Base-by-base conservation (phyloP, 768 basidiomycete genomes). In the Rhizopogon rudus region DNA sequence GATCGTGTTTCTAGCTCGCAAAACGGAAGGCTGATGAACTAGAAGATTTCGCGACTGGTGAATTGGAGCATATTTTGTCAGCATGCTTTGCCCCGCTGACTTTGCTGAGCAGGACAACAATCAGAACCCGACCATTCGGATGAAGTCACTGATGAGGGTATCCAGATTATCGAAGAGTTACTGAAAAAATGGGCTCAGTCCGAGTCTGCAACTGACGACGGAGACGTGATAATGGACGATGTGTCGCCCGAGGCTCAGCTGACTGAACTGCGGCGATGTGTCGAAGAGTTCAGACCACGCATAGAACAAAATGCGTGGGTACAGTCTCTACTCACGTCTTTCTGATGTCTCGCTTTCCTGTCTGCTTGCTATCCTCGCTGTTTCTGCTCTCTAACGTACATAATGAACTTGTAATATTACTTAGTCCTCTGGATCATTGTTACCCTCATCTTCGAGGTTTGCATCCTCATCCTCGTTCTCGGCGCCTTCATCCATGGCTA, bases 1-100 rank as follows among this genome's bases (percentile, higher is more conserved):
- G 44, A 41, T 40, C 35, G 3, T 28, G 22, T 33, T 57, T 50
- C 20, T 65, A 93, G 92, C 81, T 93, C 44, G 95, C 91, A n/a
- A 89, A 88, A 71, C 78, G 86, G 25, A 97, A 95, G 65, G 93
- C 94, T 0, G 91, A 94, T 56, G 93, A 95, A 61, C 73, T 97
- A 35, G 91, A 94, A 69, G 89, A 93, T 65, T 93, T 94, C 69
- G 83, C 80, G 6, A 76, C 78, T 66, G 70, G 82, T 75, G 58
- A 50, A 64, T 48, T 9, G 25, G n/a, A 44, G 37, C 50, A 33
- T 3, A 48, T n/a, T n/a, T 9, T 12, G n/a, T 43, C 12, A 25
- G 13, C 16, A n/a, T n/a, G 33, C 17, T 20, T n/a, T n/a, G 14
- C 33, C 50, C 64, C 35, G 14, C 33, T 48, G 46, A 48, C 17